A percentile compares a stretch with the other conserved stretches of the same genome.
phyloP scores from a whole-genome alignment of 768 basidiomycete genomes.

The Serendipita sp. region DNA sequence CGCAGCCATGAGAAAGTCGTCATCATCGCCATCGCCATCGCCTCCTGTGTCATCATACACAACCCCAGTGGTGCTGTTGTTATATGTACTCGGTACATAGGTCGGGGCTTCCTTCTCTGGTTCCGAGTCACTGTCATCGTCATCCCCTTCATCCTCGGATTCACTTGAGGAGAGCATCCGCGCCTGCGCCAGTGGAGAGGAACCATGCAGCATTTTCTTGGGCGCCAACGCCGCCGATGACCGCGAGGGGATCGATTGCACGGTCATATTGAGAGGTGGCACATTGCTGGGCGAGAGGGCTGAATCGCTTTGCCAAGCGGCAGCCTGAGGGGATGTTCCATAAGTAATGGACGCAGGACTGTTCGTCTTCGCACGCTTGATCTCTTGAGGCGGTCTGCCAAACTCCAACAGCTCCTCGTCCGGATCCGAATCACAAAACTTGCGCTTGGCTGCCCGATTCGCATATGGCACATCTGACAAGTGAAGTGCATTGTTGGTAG shows the following conservation, averaged over 20 bases:
- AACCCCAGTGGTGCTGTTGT: neutral
- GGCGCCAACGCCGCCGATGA: neutral
- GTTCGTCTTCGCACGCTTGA: neutral
- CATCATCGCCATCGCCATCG: neutral
- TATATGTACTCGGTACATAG: neutral
- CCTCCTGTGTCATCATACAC: neutral
- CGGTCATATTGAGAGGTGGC: neutral
- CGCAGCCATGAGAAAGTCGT: neutral
- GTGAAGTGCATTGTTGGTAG: neutral
- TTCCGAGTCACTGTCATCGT: neutral
- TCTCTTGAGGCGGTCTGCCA: neutral
- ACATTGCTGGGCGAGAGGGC: neutral
- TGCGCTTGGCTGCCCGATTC: neutral
- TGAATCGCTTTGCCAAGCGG: neutral
- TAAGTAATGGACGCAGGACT: neutral
- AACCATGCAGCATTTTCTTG: neutral
- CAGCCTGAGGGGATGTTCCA: neutral
- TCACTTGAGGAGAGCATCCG: neutral
- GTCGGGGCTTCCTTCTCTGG: neutral
- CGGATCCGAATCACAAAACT: constrained; percentile 5
- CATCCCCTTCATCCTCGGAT: neutral
- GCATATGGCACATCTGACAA: neutral
- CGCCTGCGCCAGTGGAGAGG: neutral
- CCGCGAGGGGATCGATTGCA: neutral
- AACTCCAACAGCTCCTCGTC: neutral